Evolutionary conservation across 495 filamentous ascomycete species (phyloP), one percentile per base, ranked within the genome.

Genomic region (Penicillium mononematosum): DNA sequence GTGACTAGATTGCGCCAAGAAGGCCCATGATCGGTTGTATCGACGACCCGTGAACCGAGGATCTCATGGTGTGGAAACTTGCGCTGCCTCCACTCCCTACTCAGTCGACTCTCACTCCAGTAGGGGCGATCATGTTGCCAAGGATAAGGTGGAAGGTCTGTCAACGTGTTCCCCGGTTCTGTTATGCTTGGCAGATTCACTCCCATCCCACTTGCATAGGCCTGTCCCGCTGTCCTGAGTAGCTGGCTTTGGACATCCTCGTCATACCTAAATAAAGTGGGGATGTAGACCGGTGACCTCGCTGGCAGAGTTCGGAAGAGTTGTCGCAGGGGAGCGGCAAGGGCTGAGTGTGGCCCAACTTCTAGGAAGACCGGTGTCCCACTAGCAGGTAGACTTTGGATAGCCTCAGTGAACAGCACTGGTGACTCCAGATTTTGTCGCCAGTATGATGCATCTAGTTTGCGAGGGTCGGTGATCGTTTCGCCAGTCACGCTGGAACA

Each of bases 271-370:
- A 53, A 53, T 44, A 78, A 52, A 10, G 74, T 71, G 0, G 75
- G 53, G 2, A 69, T 55, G 54, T 80, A 78, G 5, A 45, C 45
- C 11, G 53, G 64, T 10, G 46, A 50, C 44, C 36, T 41, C 20
- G 5, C n/a, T 24, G 50, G 43, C 42, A 31, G 29, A 38, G 57
- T 45, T 4, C 57, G 42, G 53, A 56, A 52, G 5, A 53, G 53
- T 34, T 88, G 80, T 54, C 78, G 75, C 5, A 88, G 60, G 11
- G 86, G 85, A 0, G 83, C 84, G 20, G 79, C 71, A 5, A 90
- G 73, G 4, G 85, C 79, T 4, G 76, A 67, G 58, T 88, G 85
- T 2, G 87, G 85, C 0, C 86, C 86, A 25, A 87, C 70, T 58
- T 88, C 85, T n/a, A 88, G 17, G 4, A 86, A 66, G 3, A 72